Conservation (phyloP, 495 filamentous ascomycete species). For the Daldinia childiae region DNA sequence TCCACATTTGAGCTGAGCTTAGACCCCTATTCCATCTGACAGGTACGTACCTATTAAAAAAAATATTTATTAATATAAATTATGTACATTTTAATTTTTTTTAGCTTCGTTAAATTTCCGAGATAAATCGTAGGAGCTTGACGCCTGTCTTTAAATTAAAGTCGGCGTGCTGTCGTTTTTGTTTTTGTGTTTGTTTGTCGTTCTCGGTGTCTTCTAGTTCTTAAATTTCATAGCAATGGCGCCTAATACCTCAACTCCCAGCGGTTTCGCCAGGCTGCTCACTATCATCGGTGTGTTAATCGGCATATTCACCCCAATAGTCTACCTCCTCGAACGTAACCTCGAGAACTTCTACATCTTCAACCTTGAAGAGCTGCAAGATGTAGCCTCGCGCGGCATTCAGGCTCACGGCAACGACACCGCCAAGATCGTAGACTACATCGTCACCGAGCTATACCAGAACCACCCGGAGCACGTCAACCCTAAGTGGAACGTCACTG, state of each 20-base stretch:
- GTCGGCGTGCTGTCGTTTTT: neutral
- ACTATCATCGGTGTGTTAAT: conserved; percentile 68
- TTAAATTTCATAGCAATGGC: conserved; percentile 8
- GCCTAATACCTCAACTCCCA: conserved; percentile 16
- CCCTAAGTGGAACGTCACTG: conserved; percentile 50
- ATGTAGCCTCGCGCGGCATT: conserved; percentile 72
- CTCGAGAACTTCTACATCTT: conserved; percentile 84
- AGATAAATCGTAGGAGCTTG: neutral
- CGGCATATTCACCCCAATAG: conserved; percentile 66
- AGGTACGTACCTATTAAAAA: conserved; percentile 18
- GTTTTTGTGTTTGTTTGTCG: neutral
- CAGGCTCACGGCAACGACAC: conserved; percentile 77
- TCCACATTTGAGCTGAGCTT: neutral
- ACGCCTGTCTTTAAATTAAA: neutral
- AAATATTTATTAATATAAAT: neutral
- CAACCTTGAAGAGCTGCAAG: conserved; percentile 70
- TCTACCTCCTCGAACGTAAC: conserved; percentile 71
- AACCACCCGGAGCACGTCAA: conserved; percentile 63
- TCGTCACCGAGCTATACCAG: conserved; percentile 64
- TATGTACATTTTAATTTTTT: neutral
- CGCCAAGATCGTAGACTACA: conserved; percentile 69
- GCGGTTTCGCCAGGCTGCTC: conserved; percentile 53
- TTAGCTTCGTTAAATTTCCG: neutral
- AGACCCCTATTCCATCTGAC: conserved; percentile 27
- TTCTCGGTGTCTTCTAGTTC: neutral